A percentile compares a stretch with the other conserved stretches of the same genome.
These are phyloP conservation scores for Penicillium sumatraense DNA, from an alignment of 2,329 filamentous ascomycete species.

Conservation along the genomic window DNA sequence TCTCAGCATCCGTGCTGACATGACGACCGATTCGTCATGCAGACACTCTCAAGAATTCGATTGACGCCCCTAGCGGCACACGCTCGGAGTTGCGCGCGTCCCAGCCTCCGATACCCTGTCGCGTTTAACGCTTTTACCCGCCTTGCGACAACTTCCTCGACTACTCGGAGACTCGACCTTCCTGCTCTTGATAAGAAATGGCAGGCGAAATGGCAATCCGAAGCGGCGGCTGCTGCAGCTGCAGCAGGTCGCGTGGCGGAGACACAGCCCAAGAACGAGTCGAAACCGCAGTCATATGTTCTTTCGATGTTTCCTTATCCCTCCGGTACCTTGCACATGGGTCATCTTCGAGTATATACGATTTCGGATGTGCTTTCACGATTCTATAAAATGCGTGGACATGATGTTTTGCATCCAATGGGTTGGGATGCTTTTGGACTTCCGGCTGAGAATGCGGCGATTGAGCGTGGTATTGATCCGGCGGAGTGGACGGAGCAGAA, in stretches of 20 bases:
- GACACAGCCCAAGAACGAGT: slow-evolving; percentile 14
- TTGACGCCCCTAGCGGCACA: slow-evolving; percentile 27
- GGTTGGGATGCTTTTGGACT: slow-evolving; percentile 94
- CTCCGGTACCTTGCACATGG: slow-evolving; percentile 82
- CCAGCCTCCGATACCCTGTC: slow-evolving; percentile 14
- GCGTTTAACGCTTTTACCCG: slow-evolving; percentile 23
- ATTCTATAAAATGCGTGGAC: slow-evolving; percentile 74
- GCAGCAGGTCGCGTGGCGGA: slow-evolving; percentile 3
- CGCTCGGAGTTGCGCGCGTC: slow-evolving; percentile 20
- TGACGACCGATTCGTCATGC: slow-evolving; percentile 33
- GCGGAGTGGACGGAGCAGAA: slow-evolving; percentile 79
- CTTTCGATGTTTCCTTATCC: slow-evolving; percentile 94
- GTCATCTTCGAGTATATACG: slow-evolving; percentile 86
- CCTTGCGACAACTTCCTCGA: slow-evolving; percentile 30
- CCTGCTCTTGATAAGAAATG: slow-evolving; percentile 58
- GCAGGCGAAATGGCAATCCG: slow-evolving; percentile 54
- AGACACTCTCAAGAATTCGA: slow-evolving; percentile 32
- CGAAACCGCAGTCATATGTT: slow-evolving; percentile 64
- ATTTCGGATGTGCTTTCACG: slow-evolving; percentile 85
- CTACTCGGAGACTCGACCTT: slow-evolving; percentile 45
- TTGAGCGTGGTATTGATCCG: slow-evolving; percentile 78
- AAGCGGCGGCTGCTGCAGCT: slow-evolving; percentile 13
- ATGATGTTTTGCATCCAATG: slow-evolving; percentile 82
- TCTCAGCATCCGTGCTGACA: slow-evolving; percentile 5
- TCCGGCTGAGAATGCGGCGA: slow-evolving; percentile 88